A percentile compares a stretch with the other conserved stretches of the same genome.
Evolutionary conservation across 2,329 filamentous ascomycete species (phyloP).

Genomic region (Beauveria rudraprayagi): DNA sequence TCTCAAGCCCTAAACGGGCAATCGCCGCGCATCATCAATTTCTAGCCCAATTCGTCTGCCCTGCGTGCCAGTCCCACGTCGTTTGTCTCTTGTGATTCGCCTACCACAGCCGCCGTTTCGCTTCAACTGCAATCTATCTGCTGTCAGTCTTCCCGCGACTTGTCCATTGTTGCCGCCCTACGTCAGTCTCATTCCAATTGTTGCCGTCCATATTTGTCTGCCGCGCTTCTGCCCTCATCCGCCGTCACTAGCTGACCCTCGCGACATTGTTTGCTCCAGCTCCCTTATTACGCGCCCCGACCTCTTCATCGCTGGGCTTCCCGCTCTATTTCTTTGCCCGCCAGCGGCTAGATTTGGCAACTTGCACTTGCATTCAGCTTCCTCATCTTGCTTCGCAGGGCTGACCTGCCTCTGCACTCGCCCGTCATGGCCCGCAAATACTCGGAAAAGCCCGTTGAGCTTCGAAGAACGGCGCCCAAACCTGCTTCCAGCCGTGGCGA

Average conservation of each 20-base stretch:
- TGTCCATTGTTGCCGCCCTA: background rate
- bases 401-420: background rate
- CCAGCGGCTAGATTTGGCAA: background rate
- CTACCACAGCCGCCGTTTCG: background rate
- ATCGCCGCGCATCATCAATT: constrained; percentile 1
- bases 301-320: background rate
- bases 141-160: background rate
- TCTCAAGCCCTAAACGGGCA: constrained; percentile 1
- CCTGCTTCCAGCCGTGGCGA: constrained; percentile 28
- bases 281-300: background rate
- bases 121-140: background rate
- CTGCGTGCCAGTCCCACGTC: constrained; percentile 8
- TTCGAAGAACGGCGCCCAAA: constrained; percentile 15
- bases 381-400: background rate
- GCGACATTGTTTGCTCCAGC: background rate
- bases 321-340: background rate
- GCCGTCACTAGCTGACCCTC: background rate
- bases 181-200: background rate
- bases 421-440: constrained; percentile 14
- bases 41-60: background rate
- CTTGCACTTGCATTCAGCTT: background rate
- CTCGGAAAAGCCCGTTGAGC: background rate
- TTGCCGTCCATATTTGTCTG: background rate
- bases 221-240: background rate
- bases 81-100: constrained; percentile 4